Base-by-base conservation (phyloP, 2,329 filamentous ascomycete species). In the Sclerotinia sclerotiorum region DNA sequence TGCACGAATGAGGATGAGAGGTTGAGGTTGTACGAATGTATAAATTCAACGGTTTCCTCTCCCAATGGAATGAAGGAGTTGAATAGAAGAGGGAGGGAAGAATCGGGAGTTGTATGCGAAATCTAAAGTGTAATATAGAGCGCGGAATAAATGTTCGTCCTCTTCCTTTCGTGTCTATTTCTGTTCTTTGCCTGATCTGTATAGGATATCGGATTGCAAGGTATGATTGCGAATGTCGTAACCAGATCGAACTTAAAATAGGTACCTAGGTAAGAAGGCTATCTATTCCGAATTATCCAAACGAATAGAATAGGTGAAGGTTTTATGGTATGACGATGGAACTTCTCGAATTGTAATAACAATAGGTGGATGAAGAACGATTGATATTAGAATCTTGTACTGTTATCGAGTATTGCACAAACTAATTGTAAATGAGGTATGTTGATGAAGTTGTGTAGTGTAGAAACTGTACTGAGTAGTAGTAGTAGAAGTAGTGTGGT, bases 241-340 rank as follows among this genome's bases (percentile, higher is more conserved):
- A 61, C 48, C 58, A 21, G 44, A 35, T 35, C 44, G 44, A 49
- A 35, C 58, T 55, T 55, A 54, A 54, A 61, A 32, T 27, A 17
- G 21, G 15, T 24, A 24, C 32, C 21, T 29, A 56, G 54, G 54
- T 32, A 46, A 49, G 54, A 19, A 29, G 27, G 21, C 24, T 13
- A 48, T 60, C 29, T 52, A 64, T 52, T 42, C 17, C 24, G 32
- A 39, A 64, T 52, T 69, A 70, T 70, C 69, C 69, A 70, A 69
- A 63, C 60, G 61, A 48, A 21, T 39, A 63, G 60, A 24, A 27
- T 35, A 27, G 56, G n/a, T n/a, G 32, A 63, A 24, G 8, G n/a
- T 24, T 46, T 51, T 39, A 21, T 17, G 42, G 21, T 60, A 51
- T 63, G 60, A 51, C 19, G n/a, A 52, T 42, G 46, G 19, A 7